Evolutionary conservation across 345 rosid genomes (phyloP), one percentile per base, ranked within the genome.

Genomic region (Isatis tinctoria): DNA sequence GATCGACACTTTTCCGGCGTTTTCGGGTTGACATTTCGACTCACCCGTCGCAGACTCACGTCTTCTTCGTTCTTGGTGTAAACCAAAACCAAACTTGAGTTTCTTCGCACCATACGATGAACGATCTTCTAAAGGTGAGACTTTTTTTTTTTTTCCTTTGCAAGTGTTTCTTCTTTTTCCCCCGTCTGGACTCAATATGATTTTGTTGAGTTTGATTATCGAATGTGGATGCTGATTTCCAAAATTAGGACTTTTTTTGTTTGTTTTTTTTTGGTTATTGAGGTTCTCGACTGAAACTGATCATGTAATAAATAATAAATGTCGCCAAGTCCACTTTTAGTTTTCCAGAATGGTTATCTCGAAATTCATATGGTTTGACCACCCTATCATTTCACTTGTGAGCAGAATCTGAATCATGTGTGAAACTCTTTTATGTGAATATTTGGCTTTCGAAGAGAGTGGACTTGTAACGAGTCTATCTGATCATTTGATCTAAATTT

Each of bases 111-210:
- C 3, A 39, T 22, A 77, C 54, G 56, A 77, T 77, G 80, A 77
- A 77, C 14, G 80, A 77, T 77, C 80, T 77, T 77, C 80, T 77
- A 0, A 77, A 77, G 80, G 80, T 77, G 40, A 65, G 72, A 14
- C 7, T 48, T 40, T 45, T 57, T 3, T 28, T 7, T 13, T 9
- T 51, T 16, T 66, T 57, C 2, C 32, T 11, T 12, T 45, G 52
- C 6, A 30, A 32, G 4, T 72, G 13, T n/a, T 71, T 48, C 5
- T 56, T 14, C 10, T 6, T 36, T 22, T 49, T 27, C 1, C 8
- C 3, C 27, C 24, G 32, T 43, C 0, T 63, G 26, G 9, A 30
- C 1, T n/a, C n/a, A n/a, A n/a, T n/a, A 30, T 64, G 74, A 40
- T 22, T 69, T 26, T 53, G 74, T 69, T 54, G n/a, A 28, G 37